phyloP scores from a whole-genome alignment of 2,329 filamentous ascomycete genomes.

The Penicillium sp. region DNA sequence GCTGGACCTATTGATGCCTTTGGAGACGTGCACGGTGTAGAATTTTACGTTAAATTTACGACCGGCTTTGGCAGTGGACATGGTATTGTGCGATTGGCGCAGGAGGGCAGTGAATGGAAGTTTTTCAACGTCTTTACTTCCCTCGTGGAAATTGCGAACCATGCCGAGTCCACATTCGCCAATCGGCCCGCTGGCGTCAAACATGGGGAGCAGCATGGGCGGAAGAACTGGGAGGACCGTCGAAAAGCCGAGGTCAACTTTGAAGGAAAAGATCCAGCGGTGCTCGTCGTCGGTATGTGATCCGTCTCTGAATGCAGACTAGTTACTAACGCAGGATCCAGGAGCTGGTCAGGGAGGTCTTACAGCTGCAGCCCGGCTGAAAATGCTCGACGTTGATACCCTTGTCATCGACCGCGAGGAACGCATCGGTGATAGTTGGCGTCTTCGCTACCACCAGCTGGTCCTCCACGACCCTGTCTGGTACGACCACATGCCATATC shows the following conservation, averaged over 20 bases:
- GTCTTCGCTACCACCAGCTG: conserved; percentile 57
- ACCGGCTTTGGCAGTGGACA: conserved; percentile 51
- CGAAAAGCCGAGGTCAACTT: conserved; percentile 48
- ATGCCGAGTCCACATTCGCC: conserved; percentile 47
- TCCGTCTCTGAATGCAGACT: neutral
- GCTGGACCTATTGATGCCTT: conserved; percentile 46
- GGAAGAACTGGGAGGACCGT: conserved; percentile 57
- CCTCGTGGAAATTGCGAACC: conserved; percentile 50
- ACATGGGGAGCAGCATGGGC: conserved; percentile 48
- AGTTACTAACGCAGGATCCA: conserved; percentile 13
- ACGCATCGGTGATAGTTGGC: conserved; percentile 59
- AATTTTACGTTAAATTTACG: conserved; percentile 52
- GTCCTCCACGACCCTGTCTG: conserved; percentile 63
- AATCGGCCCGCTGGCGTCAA: conserved; percentile 52
- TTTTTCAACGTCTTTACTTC: conserved; percentile 60
- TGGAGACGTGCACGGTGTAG: conserved; percentile 49
- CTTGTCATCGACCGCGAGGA: conserved; percentile 56
- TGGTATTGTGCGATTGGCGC: conserved; percentile 51
- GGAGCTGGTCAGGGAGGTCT: conserved; percentile 59
- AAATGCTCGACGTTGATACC: conserved; percentile 52
- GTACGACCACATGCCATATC: conserved; percentile 53
- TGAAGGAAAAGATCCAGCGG: conserved; percentile 50
- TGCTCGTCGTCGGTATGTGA: conserved; percentile 55
- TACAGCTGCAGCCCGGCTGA: conserved; percentile 53
- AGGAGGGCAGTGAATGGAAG: conserved; percentile 50